These are phyloP conservation scores for Papiliotrema terrestris DNA, from an alignment of 1,284 basidiomycete genomes.

Conservation along the genomic window DNA sequence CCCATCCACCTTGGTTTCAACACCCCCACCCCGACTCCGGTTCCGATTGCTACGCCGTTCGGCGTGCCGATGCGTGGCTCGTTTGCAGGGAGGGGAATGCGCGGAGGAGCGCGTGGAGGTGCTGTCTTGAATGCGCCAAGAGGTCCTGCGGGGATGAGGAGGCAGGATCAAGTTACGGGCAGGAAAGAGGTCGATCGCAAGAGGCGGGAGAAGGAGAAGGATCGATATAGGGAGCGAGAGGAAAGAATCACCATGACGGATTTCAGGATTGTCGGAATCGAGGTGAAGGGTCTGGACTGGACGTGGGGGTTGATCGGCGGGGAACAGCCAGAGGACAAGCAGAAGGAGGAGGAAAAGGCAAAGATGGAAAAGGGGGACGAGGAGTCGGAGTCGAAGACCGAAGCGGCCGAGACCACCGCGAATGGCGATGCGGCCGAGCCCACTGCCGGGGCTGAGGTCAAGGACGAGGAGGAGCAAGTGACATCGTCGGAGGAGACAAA, in stretches of 20 bases:
- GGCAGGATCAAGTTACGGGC: conserved; percentile 1
- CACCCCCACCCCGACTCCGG: conserved; percentile 24
- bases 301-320: conserved; percentile 45
- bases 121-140: conserved; percentile 23
- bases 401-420: conserved; percentile 5
- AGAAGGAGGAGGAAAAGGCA: neutral
- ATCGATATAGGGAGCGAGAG: conserved; percentile 50
- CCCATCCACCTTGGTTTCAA: conserved; percentile 33
- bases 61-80: conserved; percentile 45
- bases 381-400: neutral
- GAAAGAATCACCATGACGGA: conserved; percentile 82
- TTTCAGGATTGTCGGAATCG: conserved; percentile 88
- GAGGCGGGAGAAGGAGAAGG: conserved; percentile 22
- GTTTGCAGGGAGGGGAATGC: conserved; percentile 46
- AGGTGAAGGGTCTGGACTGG: conserved; percentile 57
- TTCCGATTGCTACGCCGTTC: conserved; percentile 3
- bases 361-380: conserved; percentile 4
- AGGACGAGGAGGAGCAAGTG: conserved; percentile 11
- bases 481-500: conserved; percentile 2
- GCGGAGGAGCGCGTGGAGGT: conserved; percentile 14
- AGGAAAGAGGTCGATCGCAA: conserved; percentile 14
- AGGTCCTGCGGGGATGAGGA: conserved; percentile 24
- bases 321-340: neutral
- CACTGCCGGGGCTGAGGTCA: conserved; percentile 4
- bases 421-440: conserved; percentile 18